Evolutionary conservation across 805 yeast genomes (phyloP).

Genomic region (Saturnispora gosingensis): DNA sequence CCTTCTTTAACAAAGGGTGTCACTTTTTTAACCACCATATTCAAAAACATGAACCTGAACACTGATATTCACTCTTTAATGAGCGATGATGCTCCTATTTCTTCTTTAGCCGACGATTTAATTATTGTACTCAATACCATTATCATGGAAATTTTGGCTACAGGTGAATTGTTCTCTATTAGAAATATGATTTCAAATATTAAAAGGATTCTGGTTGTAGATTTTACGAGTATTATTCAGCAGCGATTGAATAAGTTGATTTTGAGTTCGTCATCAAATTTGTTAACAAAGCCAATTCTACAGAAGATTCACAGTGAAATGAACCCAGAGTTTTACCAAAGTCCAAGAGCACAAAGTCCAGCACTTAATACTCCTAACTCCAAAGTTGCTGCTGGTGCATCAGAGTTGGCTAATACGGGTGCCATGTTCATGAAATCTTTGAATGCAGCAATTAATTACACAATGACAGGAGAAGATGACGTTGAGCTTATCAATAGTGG

Average conservation of each 20-base stretch:
- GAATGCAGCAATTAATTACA: constrained; percentile 28
- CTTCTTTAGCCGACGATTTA: constrained; percentile 82
- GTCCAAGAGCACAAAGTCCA: constrained; percentile 9
- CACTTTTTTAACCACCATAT: constrained; percentile 18
- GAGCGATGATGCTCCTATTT: constrained; percentile 57
- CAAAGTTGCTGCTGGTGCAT: constrained; percentile 22
- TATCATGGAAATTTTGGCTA: constrained; percentile 54
- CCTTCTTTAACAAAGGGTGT: constrained; percentile 26
- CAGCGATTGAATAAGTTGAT: constrained; percentile 36
- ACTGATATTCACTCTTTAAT: constrained; percentile 18
- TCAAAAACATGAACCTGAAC: constrained; percentile 15
- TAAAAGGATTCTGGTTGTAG: constrained; percentile 53
- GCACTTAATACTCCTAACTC: constrained; percentile 14
- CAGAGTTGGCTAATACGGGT: constrained; percentile 20
- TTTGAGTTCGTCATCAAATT: constrained; percentile 29
- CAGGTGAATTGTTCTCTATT: constrained; percentile 56
- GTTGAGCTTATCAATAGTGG: constrained; percentile 27
- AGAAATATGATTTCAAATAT: constrained; percentile 46
- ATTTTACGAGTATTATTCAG: constrained; percentile 48
- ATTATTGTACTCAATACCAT: constrained; percentile 63
- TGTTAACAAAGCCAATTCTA: constrained; percentile 16
- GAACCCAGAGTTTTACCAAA: not conserved
- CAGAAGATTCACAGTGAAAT: constrained; percentile 14
- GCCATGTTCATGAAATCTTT: constrained; percentile 33
- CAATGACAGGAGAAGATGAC: constrained; percentile 28